Evolutionary conservation across 192 early-diverging fungal genomes (phyloP).

Genomic region (Polychytrium aggregatum): DNA sequence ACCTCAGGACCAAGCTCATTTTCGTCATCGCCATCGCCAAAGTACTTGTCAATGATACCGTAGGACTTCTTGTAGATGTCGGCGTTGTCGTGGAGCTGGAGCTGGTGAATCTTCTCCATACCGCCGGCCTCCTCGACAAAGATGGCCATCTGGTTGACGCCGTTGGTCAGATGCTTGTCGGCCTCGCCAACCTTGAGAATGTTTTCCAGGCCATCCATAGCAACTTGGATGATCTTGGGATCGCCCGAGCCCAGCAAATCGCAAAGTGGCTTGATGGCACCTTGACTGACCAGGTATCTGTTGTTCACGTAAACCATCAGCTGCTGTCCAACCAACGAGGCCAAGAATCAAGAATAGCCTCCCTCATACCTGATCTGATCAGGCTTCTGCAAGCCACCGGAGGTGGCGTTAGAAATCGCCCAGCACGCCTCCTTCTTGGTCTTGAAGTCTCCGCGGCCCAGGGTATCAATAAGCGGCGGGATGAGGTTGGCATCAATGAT

Average conservation of each 20-base stretch:
- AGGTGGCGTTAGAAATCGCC: slow-evolving; percentile 97
- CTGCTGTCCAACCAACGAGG: not conserved
- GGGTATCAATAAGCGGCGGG: slow-evolving; percentile 78
- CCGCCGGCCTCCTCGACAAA: slow-evolving; percentile 89
- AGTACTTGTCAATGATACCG: slow-evolving; percentile 93
- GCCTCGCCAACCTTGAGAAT: slow-evolving; percentile 92
- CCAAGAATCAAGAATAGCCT: not conserved
- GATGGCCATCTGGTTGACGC: slow-evolving; percentile 76
- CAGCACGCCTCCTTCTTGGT: slow-evolving; percentile 99
- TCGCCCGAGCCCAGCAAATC: slow-evolving; percentile 84
- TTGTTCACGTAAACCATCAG: slow-evolving; percentile 1
- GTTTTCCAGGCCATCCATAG: slow-evolving; percentile 96
- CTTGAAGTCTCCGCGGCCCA: slow-evolving; percentile 88
- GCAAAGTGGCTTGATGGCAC: slow-evolving; percentile 90
- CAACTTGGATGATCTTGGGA: slow-evolving; percentile 93
- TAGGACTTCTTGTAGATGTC: slow-evolving; percentile 97
- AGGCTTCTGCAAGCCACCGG: slow-evolving; percentile 75
- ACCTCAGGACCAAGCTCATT: slow-evolving; percentile 55
- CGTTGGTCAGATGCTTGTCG: slow-evolving; percentile 52
- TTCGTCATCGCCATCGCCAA: slow-evolving; percentile 75
- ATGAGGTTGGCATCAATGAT: slow-evolving; percentile 93
- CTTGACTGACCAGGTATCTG: slow-evolving; percentile 74
- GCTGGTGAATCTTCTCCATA: slow-evolving; percentile 87
- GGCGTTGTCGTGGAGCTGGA: slow-evolving; percentile 90
- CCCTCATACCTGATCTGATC: slow-evolving; percentile 71